Evolutionary conservation across 1,284 basidiomycete species (phyloP).

Genomic region (Earliella scabrosa): DNA sequence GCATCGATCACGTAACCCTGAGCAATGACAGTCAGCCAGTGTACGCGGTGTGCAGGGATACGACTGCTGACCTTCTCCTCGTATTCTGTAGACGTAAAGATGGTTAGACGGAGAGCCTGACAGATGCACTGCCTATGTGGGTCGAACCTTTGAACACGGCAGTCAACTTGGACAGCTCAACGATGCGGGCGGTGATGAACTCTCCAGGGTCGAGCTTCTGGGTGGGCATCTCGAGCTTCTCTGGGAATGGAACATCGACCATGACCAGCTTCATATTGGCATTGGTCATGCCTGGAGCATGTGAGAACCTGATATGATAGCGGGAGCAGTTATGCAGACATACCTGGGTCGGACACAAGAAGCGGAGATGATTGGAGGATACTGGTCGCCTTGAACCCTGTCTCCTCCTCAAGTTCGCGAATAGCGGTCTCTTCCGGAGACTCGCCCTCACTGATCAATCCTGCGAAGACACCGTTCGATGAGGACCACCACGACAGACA

Average conservation of each 20-base stretch:
- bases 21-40: background rate
- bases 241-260: conserved; percentile 64
- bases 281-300: conserved; percentile 74
- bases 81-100: conserved; percentile 56
- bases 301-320: conserved; percentile 1
- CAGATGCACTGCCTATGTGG: background rate
- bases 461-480: conserved; percentile 36
- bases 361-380: conserved; percentile 72
- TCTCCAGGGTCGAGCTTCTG: conserved; percentile 83
- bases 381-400: conserved; percentile 75
- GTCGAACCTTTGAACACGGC: conserved; percentile 64
- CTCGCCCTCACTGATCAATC: conserved; percentile 84
- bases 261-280: conserved; percentile 82
- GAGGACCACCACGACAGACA: background rate
- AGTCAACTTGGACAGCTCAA: conserved; percentile 69
- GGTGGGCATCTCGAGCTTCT: conserved; percentile 59
- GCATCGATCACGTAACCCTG: conserved; percentile 82
- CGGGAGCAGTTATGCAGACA: conserved; percentile 23
- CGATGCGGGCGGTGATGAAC: conserved; percentile 76
- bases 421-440: conserved; percentile 78
- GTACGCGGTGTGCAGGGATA: conserved; percentile 6
- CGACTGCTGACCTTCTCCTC: conserved; percentile 51
- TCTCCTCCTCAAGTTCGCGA: conserved; percentile 90
- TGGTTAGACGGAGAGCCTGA: background rate
- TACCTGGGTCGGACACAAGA: conserved; percentile 79